Base-by-base conservation (phyloP, 176 grass and related monocot genomes). In the Panicum miliaceum region DNA sequence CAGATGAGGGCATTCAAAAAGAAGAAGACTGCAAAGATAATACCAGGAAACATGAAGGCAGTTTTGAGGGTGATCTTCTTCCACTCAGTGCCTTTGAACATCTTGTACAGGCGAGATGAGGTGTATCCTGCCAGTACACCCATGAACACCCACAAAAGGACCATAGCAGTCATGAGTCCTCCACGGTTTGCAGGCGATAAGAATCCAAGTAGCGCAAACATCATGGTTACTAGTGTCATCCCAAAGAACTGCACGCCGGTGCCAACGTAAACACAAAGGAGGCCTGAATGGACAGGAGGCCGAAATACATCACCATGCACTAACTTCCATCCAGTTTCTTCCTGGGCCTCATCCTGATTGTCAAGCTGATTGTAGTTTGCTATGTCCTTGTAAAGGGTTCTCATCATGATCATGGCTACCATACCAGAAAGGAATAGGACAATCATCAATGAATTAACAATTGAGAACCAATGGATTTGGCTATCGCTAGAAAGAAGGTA, bases 361-460 rank as follows among this genome's bases (percentile, higher is more conserved):
- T 94, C 92, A 45, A 91, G 87, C 41, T 91, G 92, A 62, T 92
- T 94, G 75, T 92, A 92, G 78, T 88, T 94, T 58, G 92, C 81
- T 72, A 94, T 94, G 76, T 94, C 92, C 69, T 89, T 92, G 74
- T 92, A 89, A 78, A 94, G 90, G n/a, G 92, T 94, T 84, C 92
- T 94, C 90, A 94, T 89, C 92, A 92, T 94, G 80, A 94, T 92
- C 89, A 94, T 94, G 67, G 87, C 92, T n/a, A 94, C 88, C 89
- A 91, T 90, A 48, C 89, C 84, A 57, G 92, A 94, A 76, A 94
- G 90, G 82, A 94, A 94, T 38, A 94, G 89, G 40, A 92, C 87
- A 87, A 94, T 94, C 92, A 94, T 89, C 71, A 94, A 76, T 37
- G 92, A 94, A 56, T 94, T 94, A 58, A 94, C 82, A 29, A 94